Conservation (phyloP, 768 basidiomycete species). For the Inosperma sp. region DNA sequence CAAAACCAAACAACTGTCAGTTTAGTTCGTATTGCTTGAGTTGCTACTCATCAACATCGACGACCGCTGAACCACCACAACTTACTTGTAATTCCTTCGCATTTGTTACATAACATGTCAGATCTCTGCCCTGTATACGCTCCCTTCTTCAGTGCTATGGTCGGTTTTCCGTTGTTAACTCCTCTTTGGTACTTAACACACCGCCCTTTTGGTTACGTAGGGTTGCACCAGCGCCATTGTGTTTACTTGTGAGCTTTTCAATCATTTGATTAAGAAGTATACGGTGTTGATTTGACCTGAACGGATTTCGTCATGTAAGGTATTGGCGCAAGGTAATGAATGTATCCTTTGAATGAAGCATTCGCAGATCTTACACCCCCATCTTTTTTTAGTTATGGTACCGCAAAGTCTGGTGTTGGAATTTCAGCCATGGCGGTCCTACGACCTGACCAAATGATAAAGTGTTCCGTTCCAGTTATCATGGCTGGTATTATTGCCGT, state of each 20-base stretch:
- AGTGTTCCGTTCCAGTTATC: constrained; percentile 93
- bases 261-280: not conserved
- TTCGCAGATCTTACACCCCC: constrained; percentile 9
- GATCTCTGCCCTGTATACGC: constrained; percentile 93
- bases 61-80: not conserved
- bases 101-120: constrained; percentile 17
- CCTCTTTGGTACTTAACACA: constrained; percentile 11
- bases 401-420: constrained; percentile 97
- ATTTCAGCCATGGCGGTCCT: constrained; percentile 98
- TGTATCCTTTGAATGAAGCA: constrained; percentile 8
- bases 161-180: constrained; percentile 33
- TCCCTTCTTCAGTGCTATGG: constrained; percentile 98
- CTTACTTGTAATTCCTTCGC: not conserved
- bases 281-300: no score
- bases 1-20: no score
- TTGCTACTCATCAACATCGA: not conserved
- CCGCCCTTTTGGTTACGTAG: constrained; percentile 47
- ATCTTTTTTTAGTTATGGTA: constrained; percentile 74
- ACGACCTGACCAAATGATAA: constrained; percentile 97
- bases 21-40: no score
- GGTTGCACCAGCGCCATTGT: constrained; percentile 96
- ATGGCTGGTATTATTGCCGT: constrained; percentile 99
- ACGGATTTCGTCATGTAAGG: no score
- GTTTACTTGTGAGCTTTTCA: constrained; percentile 78
- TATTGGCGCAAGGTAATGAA: constrained; percentile 76